Conservation (phyloP, 2,329 filamentous ascomycete species). For the Acephala macrosclerotiorum region DNA sequence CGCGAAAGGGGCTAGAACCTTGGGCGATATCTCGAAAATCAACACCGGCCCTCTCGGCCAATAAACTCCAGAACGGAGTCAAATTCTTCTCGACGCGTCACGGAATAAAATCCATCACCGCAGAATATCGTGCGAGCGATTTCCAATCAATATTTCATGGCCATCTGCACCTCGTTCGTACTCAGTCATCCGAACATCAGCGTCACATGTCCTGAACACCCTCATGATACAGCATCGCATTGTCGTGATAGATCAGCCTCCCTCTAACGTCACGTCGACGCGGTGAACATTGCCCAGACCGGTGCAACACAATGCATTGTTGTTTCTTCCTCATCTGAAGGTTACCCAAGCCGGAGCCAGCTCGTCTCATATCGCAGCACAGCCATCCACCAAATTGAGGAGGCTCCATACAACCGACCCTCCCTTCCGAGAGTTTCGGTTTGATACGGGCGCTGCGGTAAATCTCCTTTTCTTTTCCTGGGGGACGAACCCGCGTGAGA, state of each 20-base stretch:
- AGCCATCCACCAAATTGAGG: background rate
- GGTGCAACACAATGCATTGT: constrained; percentile 2
- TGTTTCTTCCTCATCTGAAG: constrained; percentile 1
- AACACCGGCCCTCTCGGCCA: constrained; percentile 7
- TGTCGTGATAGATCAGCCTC: background rate
- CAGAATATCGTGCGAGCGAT: too few relatives aligned
- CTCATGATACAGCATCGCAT: constrained; percentile 2
- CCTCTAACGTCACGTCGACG: background rate
- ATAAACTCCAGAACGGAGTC: background rate
- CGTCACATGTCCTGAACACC: constrained; percentile 5
- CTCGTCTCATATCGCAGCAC: background rate
- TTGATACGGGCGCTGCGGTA: constrained; percentile 1
- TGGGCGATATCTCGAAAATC: background rate
- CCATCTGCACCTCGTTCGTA: background rate
- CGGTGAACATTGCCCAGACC: background rate
- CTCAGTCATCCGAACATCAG: background rate
- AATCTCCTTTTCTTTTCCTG: constrained; percentile 6
- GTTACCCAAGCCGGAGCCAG: background rate
- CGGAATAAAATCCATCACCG: background rate
- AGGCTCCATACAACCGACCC: background rate
- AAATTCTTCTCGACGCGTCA: constrained; percentile 3
- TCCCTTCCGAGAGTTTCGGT: background rate
- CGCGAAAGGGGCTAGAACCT: background rate
- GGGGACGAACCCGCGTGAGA: background rate
- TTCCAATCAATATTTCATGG: background rate